These are phyloP conservation scores for Inga leiocalycina DNA, from an alignment of 306 rosid genomes.

Conservation along the genomic window DNA sequence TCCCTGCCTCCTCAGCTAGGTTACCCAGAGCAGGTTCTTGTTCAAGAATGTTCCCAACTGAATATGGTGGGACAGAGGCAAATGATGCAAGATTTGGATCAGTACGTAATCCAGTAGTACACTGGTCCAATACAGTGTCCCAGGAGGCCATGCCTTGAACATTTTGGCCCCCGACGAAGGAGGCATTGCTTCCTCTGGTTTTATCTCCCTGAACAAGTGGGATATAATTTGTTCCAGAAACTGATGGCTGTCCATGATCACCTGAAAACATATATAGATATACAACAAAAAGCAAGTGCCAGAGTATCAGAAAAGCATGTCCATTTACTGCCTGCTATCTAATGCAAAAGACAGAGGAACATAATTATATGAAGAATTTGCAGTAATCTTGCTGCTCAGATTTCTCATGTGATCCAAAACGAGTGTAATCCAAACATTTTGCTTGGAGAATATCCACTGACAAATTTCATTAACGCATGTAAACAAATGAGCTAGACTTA, in stretches of 20 bases:
- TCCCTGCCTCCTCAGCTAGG: constrained; percentile 45
- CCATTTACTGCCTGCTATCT: constrained; percentile 10
- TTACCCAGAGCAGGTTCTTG: constrained; percentile 42
- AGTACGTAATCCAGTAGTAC: constrained; percentile 40
- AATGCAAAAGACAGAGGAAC: constrained; percentile 14
- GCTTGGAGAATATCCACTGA: constrained; percentile 48
- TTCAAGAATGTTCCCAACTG: constrained; percentile 47
- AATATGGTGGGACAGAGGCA: constrained; percentile 48
- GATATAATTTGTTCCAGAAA: constrained; percentile 54
- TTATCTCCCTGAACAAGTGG: constrained; percentile 50
- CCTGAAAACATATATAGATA: constrained; percentile 40
- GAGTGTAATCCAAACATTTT: constrained; percentile 45
- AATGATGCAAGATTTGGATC: constrained; percentile 59
- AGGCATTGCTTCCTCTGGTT: constrained; percentile 41
- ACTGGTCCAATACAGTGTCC: constrained; percentile 61
- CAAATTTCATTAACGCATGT: neutral
- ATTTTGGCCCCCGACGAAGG: constrained; percentile 47
- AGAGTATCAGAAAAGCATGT: constrained; percentile 22
- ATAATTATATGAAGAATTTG: constrained; percentile 37
- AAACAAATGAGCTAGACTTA: constrained; percentile 16
- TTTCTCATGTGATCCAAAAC: constrained; percentile 43
- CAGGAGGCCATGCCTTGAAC: constrained; percentile 60
- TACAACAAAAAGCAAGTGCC: constrained; percentile 1
- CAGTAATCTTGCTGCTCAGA: constrained; percentile 34
- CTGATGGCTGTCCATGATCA: constrained; percentile 52